Percentiles rank a stretch among this genome's conserved stretches.
phyloP scores from a whole-genome alignment of 2,329 filamentous ascomycete species.

The Arachnopeziza araneosa region DNA sequence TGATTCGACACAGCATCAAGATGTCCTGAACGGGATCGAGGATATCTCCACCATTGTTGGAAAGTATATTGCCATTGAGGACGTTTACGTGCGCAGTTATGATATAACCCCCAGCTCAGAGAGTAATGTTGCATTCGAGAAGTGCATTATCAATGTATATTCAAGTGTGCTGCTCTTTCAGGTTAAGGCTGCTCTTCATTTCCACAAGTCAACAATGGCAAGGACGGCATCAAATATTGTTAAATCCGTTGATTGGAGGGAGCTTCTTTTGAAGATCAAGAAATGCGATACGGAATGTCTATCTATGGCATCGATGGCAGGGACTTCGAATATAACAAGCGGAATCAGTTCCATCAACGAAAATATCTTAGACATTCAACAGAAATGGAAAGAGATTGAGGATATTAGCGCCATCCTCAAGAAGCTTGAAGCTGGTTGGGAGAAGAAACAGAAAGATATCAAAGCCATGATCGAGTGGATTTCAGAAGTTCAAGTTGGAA shows the following conservation, averaged over 20 bases:
- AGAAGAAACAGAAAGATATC: not conserved
- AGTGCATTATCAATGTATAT: not conserved
- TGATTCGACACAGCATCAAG: constrained; percentile 9
- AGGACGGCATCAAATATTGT: constrained; percentile 5
- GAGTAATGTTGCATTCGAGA: not conserved
- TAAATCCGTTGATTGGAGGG: constrained; percentile 8
- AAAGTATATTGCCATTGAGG: constrained; percentile 12
- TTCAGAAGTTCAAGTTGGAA: not conserved
- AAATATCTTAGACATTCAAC: not conserved
- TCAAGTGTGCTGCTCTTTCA: not conserved
- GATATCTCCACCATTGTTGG: constrained; percentile 8
- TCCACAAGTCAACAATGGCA: constrained; percentile 6
- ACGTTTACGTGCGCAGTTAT: constrained; percentile 8
- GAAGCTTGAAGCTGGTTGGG: not conserved
- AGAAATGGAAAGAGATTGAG: not conserved
- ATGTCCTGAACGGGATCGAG: constrained; percentile 5
- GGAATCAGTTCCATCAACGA: not conserved
- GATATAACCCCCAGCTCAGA: not conserved
- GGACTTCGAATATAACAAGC: not conserved
- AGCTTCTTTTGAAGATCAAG: constrained; percentile 5
- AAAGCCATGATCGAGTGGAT: not conserved
- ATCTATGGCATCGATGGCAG: not conserved
- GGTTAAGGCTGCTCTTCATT: constrained; percentile 8
- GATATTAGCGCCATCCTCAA: not conserved
- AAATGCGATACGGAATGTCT: not conserved